Base-by-base conservation (phyloP, 495 filamentous ascomycete species). In the Xylaria cubensis region DNA sequence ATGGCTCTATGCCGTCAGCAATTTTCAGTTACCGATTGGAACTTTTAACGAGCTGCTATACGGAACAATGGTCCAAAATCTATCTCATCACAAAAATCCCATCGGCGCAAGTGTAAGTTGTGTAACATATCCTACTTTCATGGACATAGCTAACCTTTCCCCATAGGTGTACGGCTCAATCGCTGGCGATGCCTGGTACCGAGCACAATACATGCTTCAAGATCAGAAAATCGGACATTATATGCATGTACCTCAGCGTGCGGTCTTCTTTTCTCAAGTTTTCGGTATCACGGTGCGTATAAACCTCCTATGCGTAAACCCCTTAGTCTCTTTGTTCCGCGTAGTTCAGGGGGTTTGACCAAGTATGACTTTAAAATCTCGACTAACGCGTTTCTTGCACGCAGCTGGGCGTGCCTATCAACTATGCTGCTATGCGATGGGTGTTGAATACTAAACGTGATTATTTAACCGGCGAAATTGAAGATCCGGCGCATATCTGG, bases 11-110 rank as follows among this genome's bases (percentile, higher is more conserved):
- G 84, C 85, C 8, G 82, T 89, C 51, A 87, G 86, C 48, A 87
- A 87, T 74, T 88, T 84, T 71, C 85, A 88, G 64, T 78, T 90
- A 15, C 77, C 80, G 7, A 87, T 86, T 21, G 86, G 85, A 5
- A 86, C 85, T 1, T 87, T 88, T 77, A 88, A 88, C 62, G 86
- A 88, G 74, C 74, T 90, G 26, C 73, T 90, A 39, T 89, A 89
- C 64, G 86, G 88, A 34, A 85, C 85, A 50, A 88, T 90, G 87
- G 83, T 89, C 4, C 82, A 89, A 63, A 82, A 83, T 8, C 78
- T 84, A 10, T 71, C 69, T 5, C 75, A 76, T 17, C 81, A 87
- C 65, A 84, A 81, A 26, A 86, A 87, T 61, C 87, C 87, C 12
- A 83, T 84, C 36, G 88, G 88, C 6, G 85, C 86, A 13, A 85